These are phyloP conservation scores for Fusarium napiforme DNA, from an alignment of 2,329 filamentous ascomycete species.

Conservation along the genomic window DNA sequence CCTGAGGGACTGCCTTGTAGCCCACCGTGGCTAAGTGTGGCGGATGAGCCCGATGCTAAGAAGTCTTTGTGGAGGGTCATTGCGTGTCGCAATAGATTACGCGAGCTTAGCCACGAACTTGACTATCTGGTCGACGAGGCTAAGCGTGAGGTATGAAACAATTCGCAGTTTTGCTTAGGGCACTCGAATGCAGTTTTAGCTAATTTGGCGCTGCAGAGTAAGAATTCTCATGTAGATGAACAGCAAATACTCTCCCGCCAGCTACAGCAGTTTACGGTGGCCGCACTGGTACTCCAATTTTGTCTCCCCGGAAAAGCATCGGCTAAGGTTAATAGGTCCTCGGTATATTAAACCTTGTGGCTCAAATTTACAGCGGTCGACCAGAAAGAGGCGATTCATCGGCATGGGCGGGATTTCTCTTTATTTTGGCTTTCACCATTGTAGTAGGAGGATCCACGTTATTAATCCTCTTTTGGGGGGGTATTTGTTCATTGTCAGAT, in stretches of 20 bases:
- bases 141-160: background rate
- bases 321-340: background rate
- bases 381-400: background rate
- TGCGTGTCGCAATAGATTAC: background rate
- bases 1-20: constrained; percentile 8
- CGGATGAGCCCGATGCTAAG: background rate
- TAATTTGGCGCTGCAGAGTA: background rate
- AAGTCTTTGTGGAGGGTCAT: background rate
- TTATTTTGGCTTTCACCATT: background rate
- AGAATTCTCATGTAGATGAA: background rate
- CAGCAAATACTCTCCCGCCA: background rate
- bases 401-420: background rate
- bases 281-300: background rate
- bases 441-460: background rate
- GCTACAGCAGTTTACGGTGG: background rate
- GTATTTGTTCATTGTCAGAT: background rate
- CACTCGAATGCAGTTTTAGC: background rate
- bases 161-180: background rate
- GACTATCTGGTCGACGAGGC: background rate
- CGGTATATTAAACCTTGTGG: background rate
- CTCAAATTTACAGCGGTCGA: background rate
- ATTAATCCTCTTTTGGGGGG: background rate
- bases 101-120: background rate
- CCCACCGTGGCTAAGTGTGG: background rate
- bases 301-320: background rate